A percentile compares a stretch with the other conserved stretches of the same genome.
These are phyloP conservation scores for Phaseolus lunatus DNA, from an alignment of 306 rosid species.

Conservation along the genomic window DNA sequence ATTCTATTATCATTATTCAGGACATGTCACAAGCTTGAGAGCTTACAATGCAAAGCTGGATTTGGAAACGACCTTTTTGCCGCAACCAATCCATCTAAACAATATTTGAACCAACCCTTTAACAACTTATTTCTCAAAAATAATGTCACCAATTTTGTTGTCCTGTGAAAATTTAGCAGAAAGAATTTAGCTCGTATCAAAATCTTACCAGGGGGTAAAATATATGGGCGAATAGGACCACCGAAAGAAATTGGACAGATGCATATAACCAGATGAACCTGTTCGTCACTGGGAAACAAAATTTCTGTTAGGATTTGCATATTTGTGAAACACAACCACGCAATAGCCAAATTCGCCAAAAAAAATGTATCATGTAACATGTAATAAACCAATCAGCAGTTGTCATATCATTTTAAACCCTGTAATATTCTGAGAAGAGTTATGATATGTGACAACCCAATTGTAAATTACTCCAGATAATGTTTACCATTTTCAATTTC, in stretches of 20 bases:
- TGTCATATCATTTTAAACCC: background rate
- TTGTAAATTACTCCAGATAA: too few species aligned
- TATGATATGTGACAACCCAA: too few species aligned
- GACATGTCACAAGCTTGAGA: background rate
- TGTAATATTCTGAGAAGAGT: background rate
- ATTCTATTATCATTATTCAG: background rate
- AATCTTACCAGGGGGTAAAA: slow-evolving; percentile 84
- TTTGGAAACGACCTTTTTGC: background rate
- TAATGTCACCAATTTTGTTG: slow-evolving; percentile 17
- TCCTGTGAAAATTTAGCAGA: slow-evolving; percentile 14
- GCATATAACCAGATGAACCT: slow-evolving; percentile 90
- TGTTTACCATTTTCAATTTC: background rate
- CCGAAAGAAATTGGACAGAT: slow-evolving; percentile 74
- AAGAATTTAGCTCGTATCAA: slow-evolving; percentile 27
- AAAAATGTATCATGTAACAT: slow-evolving; percentile 14
- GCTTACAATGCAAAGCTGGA: background rate
- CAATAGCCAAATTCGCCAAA: slow-evolving; percentile 2
- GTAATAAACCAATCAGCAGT: slow-evolving; percentile 21
- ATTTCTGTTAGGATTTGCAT: slow-evolving; percentile 29
- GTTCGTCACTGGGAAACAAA: slow-evolving; percentile 67
- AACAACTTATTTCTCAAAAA: slow-evolving; percentile 8
- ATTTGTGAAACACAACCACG: slow-evolving; percentile 1
- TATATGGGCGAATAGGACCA: slow-evolving; percentile 86
- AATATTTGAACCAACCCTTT: slow-evolving; percentile 18
- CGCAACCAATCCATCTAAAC: background rate